phyloP scores from a whole-genome alignment of 352 stramenopile genomes.

The Pythium angustatum region DNA sequence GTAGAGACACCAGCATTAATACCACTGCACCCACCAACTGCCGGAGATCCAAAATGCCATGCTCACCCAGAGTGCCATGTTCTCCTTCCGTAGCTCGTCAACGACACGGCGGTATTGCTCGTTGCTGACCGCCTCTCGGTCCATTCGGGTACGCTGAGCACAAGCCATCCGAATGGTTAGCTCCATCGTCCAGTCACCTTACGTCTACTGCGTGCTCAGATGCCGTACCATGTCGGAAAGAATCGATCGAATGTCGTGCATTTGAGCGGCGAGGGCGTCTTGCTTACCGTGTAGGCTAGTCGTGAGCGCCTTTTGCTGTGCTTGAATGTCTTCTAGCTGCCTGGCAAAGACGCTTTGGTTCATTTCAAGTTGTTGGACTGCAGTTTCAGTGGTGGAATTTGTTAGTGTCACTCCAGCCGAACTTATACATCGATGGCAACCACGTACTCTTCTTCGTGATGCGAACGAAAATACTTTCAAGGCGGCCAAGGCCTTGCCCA shows the following conservation, averaged over 20 bases:
- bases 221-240: slow-evolving; percentile 47
- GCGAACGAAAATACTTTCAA: slow-evolving; percentile 86
- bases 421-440: background rate
- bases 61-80: slow-evolving; percentile 33
- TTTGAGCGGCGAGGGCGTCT: slow-evolving; percentile 46
- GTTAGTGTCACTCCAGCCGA: background rate
- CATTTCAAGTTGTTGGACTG: slow-evolving; percentile 72
- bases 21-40: background rate
- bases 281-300: slow-evolving; percentile 40
- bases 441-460: slow-evolving; percentile 85
- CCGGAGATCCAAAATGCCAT: background rate
- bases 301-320: slow-evolving; percentile 35
- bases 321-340: slow-evolving; percentile 62
- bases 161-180: too few relatives aligned
- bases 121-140: slow-evolving; percentile 11
- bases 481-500: slow-evolving; percentile 51
- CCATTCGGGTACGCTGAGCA: slow-evolving; percentile 12
- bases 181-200: too few relatives aligned
- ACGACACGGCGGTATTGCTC: slow-evolving; percentile 23
- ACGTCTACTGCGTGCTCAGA: too few relatives aligned
- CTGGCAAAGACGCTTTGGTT: slow-evolving; percentile 61
- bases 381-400: background rate
- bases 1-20: too few relatives aligned
- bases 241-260: slow-evolving; percentile 54
- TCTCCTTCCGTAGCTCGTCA: slow-evolving; percentile 31